Evolutionary conservation across 345 rosid species (phyloP), one percentile per base, ranked within the genome.

Genomic region (Salix suchowensis): DNA sequence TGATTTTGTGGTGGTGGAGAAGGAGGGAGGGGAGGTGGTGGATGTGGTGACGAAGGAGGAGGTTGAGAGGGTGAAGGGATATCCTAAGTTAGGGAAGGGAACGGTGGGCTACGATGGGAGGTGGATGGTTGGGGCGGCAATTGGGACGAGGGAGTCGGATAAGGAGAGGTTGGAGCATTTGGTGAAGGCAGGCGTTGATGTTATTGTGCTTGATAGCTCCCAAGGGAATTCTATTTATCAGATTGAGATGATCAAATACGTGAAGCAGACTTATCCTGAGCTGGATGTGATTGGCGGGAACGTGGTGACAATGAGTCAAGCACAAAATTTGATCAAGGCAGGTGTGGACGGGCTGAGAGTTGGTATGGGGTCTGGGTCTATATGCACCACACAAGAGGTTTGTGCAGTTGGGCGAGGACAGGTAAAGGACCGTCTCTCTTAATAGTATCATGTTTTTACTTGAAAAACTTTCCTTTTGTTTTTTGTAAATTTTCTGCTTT

Each of bases 341-440:
- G 97, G 97, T 28, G 96, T 87, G 24, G 97, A 92, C 85, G 97
- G 92, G 26, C 75, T 94, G 67, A 84, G 98, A 85, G 91, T 94
- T 11, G 97, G 97, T 67, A 94, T 92, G 98, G 98, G 97, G 6
- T 92, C 97, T 76, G 98, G 98, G 34, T 92, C 97, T 50, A 94
- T 94, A 40, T 94, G 98, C 74, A 94, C 98, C 69, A 94, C 97
- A 2, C 97, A 94, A 79, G 98, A 94, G 84, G 98, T 94, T 79
- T 92, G 97, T 40, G 98, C 98, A 0, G 97, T 92, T 82, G 98
- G 98, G 2, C 84, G 97, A 78, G 97, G 97, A 72, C 97, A 94
- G 98, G 97, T 94, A 89, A 68, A 68, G 70, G 18, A 65, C 6
- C 42, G 37, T 28, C 7, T 18, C 24, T 11, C 36, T 76, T 46